These are phyloP conservation scores for Cyberlindnera maritima DNA, from an alignment of 805 yeast genomes.

Conservation along the genomic window DNA sequence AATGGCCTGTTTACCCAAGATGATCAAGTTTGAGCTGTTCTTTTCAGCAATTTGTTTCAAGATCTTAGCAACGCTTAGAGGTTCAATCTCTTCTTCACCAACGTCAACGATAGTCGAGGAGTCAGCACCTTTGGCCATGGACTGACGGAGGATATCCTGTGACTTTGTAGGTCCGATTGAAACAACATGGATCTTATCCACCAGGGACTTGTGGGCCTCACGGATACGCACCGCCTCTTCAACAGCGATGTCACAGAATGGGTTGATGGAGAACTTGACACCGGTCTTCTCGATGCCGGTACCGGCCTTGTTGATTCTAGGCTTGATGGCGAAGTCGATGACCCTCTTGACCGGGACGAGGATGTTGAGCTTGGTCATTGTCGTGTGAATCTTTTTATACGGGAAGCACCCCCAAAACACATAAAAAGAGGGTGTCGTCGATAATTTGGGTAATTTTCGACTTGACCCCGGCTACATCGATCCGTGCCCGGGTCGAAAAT, in stretches of 20 bases:
- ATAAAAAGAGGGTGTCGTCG: not conserved
- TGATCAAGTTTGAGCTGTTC: conserved; percentile 71
- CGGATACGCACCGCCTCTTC: conserved; percentile 88
- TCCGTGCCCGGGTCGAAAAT: not conserved
- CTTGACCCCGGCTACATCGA: no score
- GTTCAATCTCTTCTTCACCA: conserved; percentile 75
- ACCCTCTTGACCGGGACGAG: conserved; percentile 95
- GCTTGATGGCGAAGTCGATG: conserved; percentile 89
- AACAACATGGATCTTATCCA: conserved; percentile 85
- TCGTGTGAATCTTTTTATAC: no score
- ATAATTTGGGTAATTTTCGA: not conserved
- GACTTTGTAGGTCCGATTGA: conserved; percentile 86
- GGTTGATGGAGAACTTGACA: conserved; percentile 89
- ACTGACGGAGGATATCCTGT: conserved; percentile 83
- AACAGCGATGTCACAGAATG: conserved; percentile 96
- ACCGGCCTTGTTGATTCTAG: conserved; percentile 82
- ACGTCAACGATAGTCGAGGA: conserved; percentile 77
- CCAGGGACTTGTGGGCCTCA: conserved; percentile 60
- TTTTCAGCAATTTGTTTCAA: conserved; percentile 69
- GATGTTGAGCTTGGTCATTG: conserved; percentile 55
- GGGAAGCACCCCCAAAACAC: not conserved
- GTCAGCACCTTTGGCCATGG: conserved; percentile 95
- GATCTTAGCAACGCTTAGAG: conserved; percentile 85
- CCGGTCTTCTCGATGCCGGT: conserved; percentile 83
- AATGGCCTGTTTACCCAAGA: conserved; percentile 94